Conservation (phyloP, 345 rosid genomes). For the Boechera stricta region DNA sequence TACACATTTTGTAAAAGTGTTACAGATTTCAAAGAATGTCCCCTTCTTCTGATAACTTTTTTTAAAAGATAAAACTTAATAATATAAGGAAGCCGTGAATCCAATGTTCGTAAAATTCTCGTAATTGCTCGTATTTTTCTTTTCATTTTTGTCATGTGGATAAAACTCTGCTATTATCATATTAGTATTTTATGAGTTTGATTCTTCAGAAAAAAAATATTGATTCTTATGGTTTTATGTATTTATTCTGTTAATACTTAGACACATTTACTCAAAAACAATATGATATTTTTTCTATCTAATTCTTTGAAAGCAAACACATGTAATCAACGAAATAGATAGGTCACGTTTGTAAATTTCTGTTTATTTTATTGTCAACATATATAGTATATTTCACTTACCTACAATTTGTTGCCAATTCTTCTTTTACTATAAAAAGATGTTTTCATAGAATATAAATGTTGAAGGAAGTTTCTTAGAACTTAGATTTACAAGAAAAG, state of each 20-base stretch:
- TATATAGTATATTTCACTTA: conserved; percentile 21
- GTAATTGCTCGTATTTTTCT: too few relatives aligned
- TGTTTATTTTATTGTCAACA: not conserved
- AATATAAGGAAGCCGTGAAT: too few relatives aligned
- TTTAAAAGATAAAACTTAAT: too few relatives aligned
- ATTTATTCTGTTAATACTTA: not conserved
- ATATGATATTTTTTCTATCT: not conserved
- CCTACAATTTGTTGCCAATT: conserved; percentile 22
- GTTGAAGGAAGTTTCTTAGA: conserved; percentile 35
- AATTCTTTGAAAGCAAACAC: conserved; percentile 23
- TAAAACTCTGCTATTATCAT: too few relatives aligned
- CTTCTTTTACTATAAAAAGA: conserved; percentile 22
- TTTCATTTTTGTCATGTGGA: too few relatives aligned
- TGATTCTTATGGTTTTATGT: not conserved
- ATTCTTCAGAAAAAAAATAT: too few relatives aligned
- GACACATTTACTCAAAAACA: not conserved
- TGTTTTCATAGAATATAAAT: conserved; percentile 16
- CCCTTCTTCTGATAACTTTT: too few relatives aligned
- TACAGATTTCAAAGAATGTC: not conserved
- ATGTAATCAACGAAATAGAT: conserved; percentile 25
- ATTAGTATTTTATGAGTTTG: too few relatives aligned
- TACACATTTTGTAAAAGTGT: not conserved
- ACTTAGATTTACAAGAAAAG: not conserved
- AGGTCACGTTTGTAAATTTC: not conserved
- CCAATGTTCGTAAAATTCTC: too few relatives aligned